Evolutionary conservation across 169 alveolate genomes (phyloP), one percentile per base, ranked within the genome.

Genomic region (Eimeria falciformis): DNA sequence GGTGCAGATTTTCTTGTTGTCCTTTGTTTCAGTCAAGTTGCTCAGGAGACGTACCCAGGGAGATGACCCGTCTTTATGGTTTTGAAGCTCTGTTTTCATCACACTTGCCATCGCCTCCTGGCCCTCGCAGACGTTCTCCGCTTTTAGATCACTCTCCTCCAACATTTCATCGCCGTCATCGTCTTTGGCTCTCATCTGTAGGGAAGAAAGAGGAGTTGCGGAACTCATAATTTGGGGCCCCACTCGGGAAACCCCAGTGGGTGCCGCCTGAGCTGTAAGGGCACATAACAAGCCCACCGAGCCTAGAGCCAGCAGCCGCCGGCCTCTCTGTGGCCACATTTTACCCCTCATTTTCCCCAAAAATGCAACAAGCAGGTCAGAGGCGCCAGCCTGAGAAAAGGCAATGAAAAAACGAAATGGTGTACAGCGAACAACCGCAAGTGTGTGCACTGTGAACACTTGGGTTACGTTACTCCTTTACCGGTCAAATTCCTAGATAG

Each of bases 1-100:
- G 17, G 79, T 56, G 55, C 92, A 85, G 53, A 85, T 12, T n/a
- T 85, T 58, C n/a, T 85, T 66, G 75, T 66, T 68, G 25, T 66
- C 84, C 43, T 46, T 69, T 46, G 18, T 37, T 29, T 17, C 37
- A 17, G 18, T 18, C 53, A 85, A 23, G 9, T 47, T 68, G 7
- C 25, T 0, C 40, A 40, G 33, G 37, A 85, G 46, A 53, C 2
- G 18, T 62, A 17, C 27, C 92, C 92, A 85, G 40, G 77, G 84
- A 17, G 83, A 77, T 21, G 92, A 46, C 6, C 85, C 21, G 1
- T 77, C 85, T 55, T 45, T 29, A n/a, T 46, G 33, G 2, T 18
- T 25, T 9, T 45, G 18, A 18, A 85, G 23, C 11, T 85, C 85
- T 1, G 3, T 29, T 55, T 40, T 14, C 25, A 85, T 27, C 58